A percentile compares a stretch with the other conserved stretches of the same genome.
phyloP scores from a whole-genome alignment of 2,329 filamentous ascomycete genomes.

The Fusarium avenaceum region DNA sequence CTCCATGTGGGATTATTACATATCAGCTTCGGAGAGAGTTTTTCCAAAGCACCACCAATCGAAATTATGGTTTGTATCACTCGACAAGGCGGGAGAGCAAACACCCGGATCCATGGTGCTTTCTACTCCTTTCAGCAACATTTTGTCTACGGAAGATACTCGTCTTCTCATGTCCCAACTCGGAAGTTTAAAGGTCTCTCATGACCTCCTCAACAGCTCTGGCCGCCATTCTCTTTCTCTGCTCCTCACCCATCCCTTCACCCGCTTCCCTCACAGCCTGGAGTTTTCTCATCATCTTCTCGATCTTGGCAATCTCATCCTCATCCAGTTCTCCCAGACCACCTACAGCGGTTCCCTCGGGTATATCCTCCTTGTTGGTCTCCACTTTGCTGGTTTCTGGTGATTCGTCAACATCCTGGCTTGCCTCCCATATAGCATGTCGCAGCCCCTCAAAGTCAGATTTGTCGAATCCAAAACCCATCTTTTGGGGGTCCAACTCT shows the following conservation, averaged over 20 bases:
- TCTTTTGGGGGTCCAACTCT: slow-evolving; percentile 60
- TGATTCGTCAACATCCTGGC: slow-evolving; percentile 42
- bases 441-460: slow-evolving; percentile 67
- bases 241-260: slow-evolving; percentile 70
- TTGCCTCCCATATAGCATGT: slow-evolving; percentile 64
- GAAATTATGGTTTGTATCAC: background rate
- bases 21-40: background rate
- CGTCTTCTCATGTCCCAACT: background rate
- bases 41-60: too few relatives aligned
- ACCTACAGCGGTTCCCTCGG: slow-evolving; percentile 44
- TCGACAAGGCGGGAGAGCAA: background rate
- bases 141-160: background rate
- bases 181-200: slow-evolving; percentile 63
- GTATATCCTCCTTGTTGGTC: slow-evolving; percentile 26
- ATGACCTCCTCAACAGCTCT: slow-evolving; percentile 75
- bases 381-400: slow-evolving; percentile 25
- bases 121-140: background rate
- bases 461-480: slow-evolving; percentile 66
- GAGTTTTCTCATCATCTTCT: slow-evolving; percentile 74
- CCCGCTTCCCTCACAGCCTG: slow-evolving; percentile 72
- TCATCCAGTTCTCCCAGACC: slow-evolving; percentile 61
- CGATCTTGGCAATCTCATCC: slow-evolving; percentile 70
- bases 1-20: background rate
- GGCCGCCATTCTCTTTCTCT: slow-evolving; percentile 71
- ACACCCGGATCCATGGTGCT: background rate